Evolutionary conservation across 352 stramenopile genomes (phyloP).

Genomic region (Pythium guiyangense): DNA sequence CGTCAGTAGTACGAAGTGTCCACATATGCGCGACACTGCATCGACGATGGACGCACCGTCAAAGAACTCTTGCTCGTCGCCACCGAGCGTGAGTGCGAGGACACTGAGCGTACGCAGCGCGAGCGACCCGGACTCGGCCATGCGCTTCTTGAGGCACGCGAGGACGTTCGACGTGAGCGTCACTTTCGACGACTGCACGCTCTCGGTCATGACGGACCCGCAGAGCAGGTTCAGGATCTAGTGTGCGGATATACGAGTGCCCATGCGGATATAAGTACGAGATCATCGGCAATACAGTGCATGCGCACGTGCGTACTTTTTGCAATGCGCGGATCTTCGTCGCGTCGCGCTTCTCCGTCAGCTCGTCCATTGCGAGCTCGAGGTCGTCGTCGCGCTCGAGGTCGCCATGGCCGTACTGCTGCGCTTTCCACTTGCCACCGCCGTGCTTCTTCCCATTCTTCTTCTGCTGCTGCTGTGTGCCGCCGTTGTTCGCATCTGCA

Average conservation of each 20-base stretch:
- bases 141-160: slow-evolving; percentile 51
- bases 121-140: slow-evolving; percentile 43
- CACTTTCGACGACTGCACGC: slow-evolving; percentile 30
- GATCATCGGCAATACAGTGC: too few relatives aligned
- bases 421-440: slow-evolving; percentile 28
- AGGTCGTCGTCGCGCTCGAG: slow-evolving; percentile 32
- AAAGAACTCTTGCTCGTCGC: slow-evolving; percentile 49
- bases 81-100: slow-evolving; percentile 48
- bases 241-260: neutral
- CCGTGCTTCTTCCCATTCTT: slow-evolving; percentile 16
- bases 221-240: slow-evolving; percentile 42
- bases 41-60: slow-evolving; percentile 13
- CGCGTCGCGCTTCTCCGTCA: slow-evolving; percentile 59
- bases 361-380: slow-evolving; percentile 46
- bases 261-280: neutral
- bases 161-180: slow-evolving; percentile 36
- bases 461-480: neutral
- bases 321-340: slow-evolving; percentile 52
- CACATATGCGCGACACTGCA: too few relatives aligned
- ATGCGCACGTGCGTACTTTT: too few relatives aligned
- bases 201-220: slow-evolving; percentile 32
- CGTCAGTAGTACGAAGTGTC: neutral
- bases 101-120: slow-evolving; percentile 42
- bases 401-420: slow-evolving; percentile 24
- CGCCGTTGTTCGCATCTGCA: neutral